Evolutionary conservation across 768 basidiomycete species (phyloP).

Genomic region (Termitomyces heimii): DNA sequence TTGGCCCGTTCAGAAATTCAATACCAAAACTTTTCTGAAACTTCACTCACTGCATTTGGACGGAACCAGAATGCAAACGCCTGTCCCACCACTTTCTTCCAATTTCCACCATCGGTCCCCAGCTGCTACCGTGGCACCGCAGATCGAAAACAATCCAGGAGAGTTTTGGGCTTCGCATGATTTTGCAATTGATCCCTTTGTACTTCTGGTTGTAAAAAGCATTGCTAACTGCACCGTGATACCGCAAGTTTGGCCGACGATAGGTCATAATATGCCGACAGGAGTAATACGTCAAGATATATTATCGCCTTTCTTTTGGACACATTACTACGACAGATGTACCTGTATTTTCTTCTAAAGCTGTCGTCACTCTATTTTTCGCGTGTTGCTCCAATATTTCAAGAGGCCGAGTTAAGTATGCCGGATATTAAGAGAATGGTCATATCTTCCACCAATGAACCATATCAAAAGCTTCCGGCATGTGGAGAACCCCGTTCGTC

Average conservation of each 20-base stretch:
- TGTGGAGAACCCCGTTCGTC: background rate
- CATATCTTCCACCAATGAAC: background rate
- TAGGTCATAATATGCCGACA: background rate
- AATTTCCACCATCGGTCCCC: background rate
- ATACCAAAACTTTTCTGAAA: background rate
- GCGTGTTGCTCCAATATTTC: slow-evolving; percentile 57
- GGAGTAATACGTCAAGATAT: background rate
- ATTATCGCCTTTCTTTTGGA: slow-evolving; percentile 14
- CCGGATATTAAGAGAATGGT: slow-evolving; percentile 47
- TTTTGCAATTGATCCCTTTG: background rate
- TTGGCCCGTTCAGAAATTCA: background rate
- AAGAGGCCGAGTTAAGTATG: slow-evolving; percentile 54
- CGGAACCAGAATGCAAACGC: background rate
- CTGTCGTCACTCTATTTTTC: slow-evolving; percentile 63
- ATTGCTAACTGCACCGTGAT: background rate
- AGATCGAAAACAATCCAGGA: background rate
- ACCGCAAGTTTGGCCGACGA: background rate
- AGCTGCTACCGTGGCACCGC: too few species aligned
- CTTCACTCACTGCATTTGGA: background rate
- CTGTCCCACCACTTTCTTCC: background rate
- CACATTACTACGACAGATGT: slow-evolving; percentile 21
- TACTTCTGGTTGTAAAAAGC: background rate
- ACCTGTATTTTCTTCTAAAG: slow-evolving; percentile 39
- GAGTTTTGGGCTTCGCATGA: too few species aligned
- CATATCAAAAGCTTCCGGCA: background rate